Evolutionary conservation across 352 stramenopile species (phyloP), one percentile per base, ranked within the genome.

Genomic region (Globisporangium emineosum): DNA sequence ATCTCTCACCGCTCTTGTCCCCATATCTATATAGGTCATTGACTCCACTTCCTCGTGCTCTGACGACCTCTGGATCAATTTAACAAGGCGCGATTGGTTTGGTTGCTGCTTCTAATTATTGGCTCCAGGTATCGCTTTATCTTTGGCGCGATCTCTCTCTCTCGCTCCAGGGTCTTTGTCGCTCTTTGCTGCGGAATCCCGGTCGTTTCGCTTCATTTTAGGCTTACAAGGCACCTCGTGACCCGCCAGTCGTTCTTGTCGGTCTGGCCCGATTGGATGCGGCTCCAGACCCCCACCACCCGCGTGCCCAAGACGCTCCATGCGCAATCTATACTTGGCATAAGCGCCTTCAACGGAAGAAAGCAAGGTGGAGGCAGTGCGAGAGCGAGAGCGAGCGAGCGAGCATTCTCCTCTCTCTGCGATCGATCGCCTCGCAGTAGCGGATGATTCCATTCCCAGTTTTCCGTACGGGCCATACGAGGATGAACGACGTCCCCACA

Each of bases 401-500:
- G 32, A 62, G 27, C 57, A 55, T 51, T 62, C 42, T 21, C 17
- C 19, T 47, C 40, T 47, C 17, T 47, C 40, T 47, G 40, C 17
- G 40, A 15, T 33, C 19, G 42, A n/a, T 37, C 35, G 17, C 55
- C 27, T 59, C 30, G 25, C 40, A 40, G 29, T 45, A 30, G 40
- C 59, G 60, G 58, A 91, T 91, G 83, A 72, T 88, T 72, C 67
- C 79, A 89, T 87, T 89, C 80, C 73, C 71, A 43, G 58, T 81
- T 88, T 88, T 86, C 71, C 71, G 73, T n/a, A 92, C 79, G 68
- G 77, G 77, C 50, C 81, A 90, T 77, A 78, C 78, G 68, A 92
- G 80, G 78, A 90, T 90, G 81, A 82, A 71, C 57, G 79, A 92
- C 72, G 77, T 65, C 52, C 75, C 79, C 27, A 72, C 79, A 60